These are phyloP conservation scores for Neohortaea acidophila DNA, from an alignment of 495 filamentous ascomycete species.

Conservation along the genomic window DNA sequence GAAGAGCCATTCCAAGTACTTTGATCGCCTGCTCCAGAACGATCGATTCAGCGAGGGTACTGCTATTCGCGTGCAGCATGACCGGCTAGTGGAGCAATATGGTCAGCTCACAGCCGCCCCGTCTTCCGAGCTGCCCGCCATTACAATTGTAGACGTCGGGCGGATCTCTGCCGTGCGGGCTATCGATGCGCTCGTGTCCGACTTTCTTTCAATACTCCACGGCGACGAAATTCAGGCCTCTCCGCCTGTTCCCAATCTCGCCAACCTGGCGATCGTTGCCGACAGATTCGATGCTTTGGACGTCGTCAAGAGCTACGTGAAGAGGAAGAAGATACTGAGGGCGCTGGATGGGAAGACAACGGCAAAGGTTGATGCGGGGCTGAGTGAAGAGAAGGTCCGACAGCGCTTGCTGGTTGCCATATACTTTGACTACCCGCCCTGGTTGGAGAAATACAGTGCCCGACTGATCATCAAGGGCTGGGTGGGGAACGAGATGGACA, in stretches of 20 bases:
- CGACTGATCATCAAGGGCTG: slow-evolving; percentile 57
- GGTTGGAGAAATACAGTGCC: slow-evolving; percentile 38
- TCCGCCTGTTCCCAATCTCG: slow-evolving; percentile 37
- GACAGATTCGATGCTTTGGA: slow-evolving; percentile 46
- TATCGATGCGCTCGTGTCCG: slow-evolving; percentile 34
- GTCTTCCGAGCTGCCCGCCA: slow-evolving; percentile 34
- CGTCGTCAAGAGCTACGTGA: slow-evolving; percentile 34
- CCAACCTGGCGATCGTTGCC: slow-evolving; percentile 49
- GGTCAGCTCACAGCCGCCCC: slow-evolving; percentile 34
- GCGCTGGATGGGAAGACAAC: slow-evolving; percentile 27
- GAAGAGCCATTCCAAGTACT: slow-evolving; percentile 42
- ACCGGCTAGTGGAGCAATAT: slow-evolving; percentile 27
- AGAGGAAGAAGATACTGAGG: slow-evolving; percentile 22
- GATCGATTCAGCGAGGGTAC: slow-evolving; percentile 21
- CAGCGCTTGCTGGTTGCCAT: slow-evolving; percentile 49
- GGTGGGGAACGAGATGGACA: slow-evolving; percentile 31
- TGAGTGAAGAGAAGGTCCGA: slow-evolving; percentile 41
- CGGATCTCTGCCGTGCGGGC: slow-evolving; percentile 37
- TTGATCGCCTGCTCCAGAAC: slow-evolving; percentile 38
- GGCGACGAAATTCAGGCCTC: slow-evolving; percentile 23
- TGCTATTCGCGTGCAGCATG: slow-evolving; percentile 30
- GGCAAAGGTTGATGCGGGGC: slow-evolving; percentile 19
- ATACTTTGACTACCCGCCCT: slow-evolving; percentile 39
- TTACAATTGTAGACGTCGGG: slow-evolving; percentile 44
- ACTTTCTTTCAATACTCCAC: slow-evolving; percentile 46